Evolutionary conservation across 371 early-diverging fungal species (phyloP).

Genomic region (Mucor saturninus): DNA sequence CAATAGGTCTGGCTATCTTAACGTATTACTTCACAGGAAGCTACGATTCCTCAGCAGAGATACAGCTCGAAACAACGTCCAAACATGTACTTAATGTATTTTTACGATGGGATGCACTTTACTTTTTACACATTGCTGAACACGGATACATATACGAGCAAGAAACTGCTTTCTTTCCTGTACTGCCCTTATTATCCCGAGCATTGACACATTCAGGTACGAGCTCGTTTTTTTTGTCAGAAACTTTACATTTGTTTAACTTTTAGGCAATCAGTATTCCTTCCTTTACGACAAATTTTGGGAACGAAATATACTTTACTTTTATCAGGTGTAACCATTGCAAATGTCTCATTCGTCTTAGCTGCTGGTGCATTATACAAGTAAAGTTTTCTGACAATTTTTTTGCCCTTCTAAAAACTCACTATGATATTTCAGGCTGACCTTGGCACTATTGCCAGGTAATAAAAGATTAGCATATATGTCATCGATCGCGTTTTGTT

Average conservation of each 20-base stretch:
- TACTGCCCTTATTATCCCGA: constrained; percentile 72
- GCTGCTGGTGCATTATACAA: constrained; percentile 78
- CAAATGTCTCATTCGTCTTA: constrained; percentile 77
- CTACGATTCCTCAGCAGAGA: constrained; percentile 53
- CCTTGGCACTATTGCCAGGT: constrained; percentile 49
- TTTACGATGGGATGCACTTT: constrained; percentile 93
- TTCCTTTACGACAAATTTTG: constrained; percentile 48
- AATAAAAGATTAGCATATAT: constrained; percentile 62
- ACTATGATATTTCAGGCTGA: constrained; percentile 42
- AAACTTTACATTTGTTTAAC: background rate
- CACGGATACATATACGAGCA: constrained; percentile 89
- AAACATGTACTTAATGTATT: constrained; percentile 49
- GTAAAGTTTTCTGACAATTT: constrained; percentile 31
- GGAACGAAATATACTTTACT: constrained; percentile 54
- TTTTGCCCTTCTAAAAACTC: background rate
- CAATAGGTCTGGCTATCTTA: constrained; percentile 26
- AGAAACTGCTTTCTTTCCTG: constrained; percentile 92
- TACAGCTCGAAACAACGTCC: constrained; percentile 20
- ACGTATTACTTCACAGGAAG: constrained; percentile 34
- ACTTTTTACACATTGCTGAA: constrained; percentile 84
- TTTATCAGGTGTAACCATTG: constrained; percentile 70
- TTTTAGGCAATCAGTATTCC: constrained; percentile 34
- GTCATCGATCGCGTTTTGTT: constrained; percentile 72
- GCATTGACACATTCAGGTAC: constrained; percentile 44
- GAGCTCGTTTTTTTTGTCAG: background rate